Evolutionary conservation across 2,329 filamentous ascomycete genomes (phyloP).

Genomic region (Cercospora sojina): DNA sequence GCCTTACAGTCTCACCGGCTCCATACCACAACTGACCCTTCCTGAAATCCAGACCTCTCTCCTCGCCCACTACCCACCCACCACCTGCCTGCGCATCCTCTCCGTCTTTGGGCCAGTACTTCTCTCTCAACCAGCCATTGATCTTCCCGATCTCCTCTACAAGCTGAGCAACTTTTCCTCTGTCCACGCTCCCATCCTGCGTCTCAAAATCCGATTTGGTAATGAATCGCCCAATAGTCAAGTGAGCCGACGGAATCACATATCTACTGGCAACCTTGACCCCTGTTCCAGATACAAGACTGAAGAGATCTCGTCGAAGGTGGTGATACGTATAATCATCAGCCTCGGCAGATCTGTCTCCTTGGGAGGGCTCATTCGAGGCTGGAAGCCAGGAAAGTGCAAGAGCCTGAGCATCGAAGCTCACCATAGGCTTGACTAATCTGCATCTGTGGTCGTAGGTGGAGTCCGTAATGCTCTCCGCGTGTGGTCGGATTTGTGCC

Average conservation of each 20-base stretch:
- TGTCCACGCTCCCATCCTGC: constrained; percentile 45
- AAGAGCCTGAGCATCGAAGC: constrained; percentile 80
- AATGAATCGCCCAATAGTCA: constrained; percentile 83
- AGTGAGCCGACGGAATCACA: constrained; percentile 82
- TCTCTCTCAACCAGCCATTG: constrained; percentile 69
- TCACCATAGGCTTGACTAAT: constrained; percentile 77
- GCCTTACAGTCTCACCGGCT: constrained; percentile 64
- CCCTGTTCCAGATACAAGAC: constrained; percentile 58
- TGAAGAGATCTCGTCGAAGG: constrained; percentile 74
- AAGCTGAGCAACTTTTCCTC: constrained; percentile 61
- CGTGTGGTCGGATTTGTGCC: constrained; percentile 53
- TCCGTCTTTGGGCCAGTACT: constrained; percentile 63
- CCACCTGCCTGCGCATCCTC: constrained; percentile 52
- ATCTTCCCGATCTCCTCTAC: constrained; percentile 70
- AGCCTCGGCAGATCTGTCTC: not conserved
- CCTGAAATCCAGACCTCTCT: constrained; percentile 73
- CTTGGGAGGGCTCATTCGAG: constrained; percentile 55
- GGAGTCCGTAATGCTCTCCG: constrained; percentile 64
- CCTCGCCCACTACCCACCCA: constrained; percentile 86
- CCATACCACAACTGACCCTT: constrained; percentile 82
- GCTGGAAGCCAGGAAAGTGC: constrained; percentile 86
- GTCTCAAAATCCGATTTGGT: constrained; percentile 58
- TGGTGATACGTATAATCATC: constrained; percentile 90
- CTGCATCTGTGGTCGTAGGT: constrained; percentile 67
- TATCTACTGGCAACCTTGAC: constrained; percentile 76